These are phyloP conservation scores for Rhizodiscina lignyota DNA, from an alignment of 495 filamentous ascomycete species.

Conservation along the genomic window DNA sequence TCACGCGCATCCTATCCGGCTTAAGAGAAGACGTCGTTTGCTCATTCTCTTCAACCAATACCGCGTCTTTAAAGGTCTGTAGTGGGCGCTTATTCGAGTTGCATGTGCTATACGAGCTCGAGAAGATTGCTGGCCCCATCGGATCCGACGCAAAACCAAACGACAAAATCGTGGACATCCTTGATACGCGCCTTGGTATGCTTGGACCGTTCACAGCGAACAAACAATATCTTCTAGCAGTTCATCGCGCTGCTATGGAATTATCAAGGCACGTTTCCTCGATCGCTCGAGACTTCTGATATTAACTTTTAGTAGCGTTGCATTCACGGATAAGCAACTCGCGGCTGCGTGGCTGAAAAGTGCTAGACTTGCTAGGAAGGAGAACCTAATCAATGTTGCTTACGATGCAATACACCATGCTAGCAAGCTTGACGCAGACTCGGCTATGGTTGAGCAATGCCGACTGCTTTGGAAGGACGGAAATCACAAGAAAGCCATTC, in stretches of 20 bases:
- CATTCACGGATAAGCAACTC: constrained; percentile 47
- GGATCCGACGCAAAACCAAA: constrained; percentile 23
- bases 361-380: constrained; percentile 73
- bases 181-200: constrained; percentile 63
- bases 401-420: constrained; percentile 90
- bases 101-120: constrained; percentile 76
- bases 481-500: constrained; percentile 88
- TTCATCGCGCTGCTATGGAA: constrained; percentile 75
- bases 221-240: constrained; percentile 86
- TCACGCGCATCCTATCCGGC: constrained; percentile 39
- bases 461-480: constrained; percentile 88
- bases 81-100: constrained; percentile 70
- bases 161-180: constrained; percentile 39
- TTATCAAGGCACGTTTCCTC: constrained; percentile 39
- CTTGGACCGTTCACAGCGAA: constrained; percentile 74
- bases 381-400: constrained; percentile 62
- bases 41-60: constrained; percentile 54
- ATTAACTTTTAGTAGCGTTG: constrained; percentile 17
- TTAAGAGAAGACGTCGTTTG: constrained; percentile 55
- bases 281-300: background rate
- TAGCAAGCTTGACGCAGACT: constrained; percentile 61
- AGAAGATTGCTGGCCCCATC: constrained; percentile 47
- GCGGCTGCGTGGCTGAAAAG: constrained; percentile 75
- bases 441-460: constrained; percentile 84
- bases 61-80: constrained; percentile 60